Percentiles rank a stretch among this genome's conserved stretches.
phyloP scores from a whole-genome alignment of 2,329 filamentous ascomycete genomes.

The Aureobasidium uvarum region DNA sequence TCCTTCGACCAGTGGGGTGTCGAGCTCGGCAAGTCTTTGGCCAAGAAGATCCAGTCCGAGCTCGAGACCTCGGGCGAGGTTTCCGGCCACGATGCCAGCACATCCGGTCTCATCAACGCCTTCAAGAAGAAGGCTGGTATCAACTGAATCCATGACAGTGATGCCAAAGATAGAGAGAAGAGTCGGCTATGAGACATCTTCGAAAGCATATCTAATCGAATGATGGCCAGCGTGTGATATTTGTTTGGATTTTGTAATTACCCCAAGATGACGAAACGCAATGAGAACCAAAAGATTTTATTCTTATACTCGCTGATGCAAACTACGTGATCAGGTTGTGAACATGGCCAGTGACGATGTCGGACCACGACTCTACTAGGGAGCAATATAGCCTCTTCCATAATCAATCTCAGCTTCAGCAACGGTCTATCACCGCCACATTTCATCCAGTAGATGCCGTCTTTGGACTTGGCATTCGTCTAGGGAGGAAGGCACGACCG shows the following conservation, averaged over 20 bases:
- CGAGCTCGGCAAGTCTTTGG: slow-evolving; percentile 92
- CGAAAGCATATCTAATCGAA: slow-evolving; percentile 9
- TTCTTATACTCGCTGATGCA: neutral
- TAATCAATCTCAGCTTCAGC: neutral
- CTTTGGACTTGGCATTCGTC: neutral
- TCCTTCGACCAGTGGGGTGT: slow-evolving; percentile 99
- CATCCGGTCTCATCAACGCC: slow-evolving; percentile 81
- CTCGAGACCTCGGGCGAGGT: slow-evolving; percentile 74
- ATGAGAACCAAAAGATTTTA: slow-evolving; percentile 23
- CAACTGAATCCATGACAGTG: slow-evolving; percentile 27
- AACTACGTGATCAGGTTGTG: too few relatives aligned
- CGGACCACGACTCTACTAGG: neutral
- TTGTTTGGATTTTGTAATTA: slow-evolving; percentile 16
- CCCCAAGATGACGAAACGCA: slow-evolving; percentile 20
- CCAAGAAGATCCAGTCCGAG: slow-evolving; percentile 68
- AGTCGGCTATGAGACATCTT: slow-evolving; percentile 19
- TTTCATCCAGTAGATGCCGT: neutral
- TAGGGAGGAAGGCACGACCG: neutral
- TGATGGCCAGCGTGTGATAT: neutral
- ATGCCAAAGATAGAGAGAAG: slow-evolving; percentile 12
- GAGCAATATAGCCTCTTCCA: neutral
- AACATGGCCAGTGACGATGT: neutral
- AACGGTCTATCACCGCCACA: neutral
- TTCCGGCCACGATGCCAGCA: slow-evolving; percentile 78
- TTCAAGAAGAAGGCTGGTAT: slow-evolving; percentile 76